Conservation (phyloP, 306 rosid genomes). For the Ochetophila trinervis region DNA sequence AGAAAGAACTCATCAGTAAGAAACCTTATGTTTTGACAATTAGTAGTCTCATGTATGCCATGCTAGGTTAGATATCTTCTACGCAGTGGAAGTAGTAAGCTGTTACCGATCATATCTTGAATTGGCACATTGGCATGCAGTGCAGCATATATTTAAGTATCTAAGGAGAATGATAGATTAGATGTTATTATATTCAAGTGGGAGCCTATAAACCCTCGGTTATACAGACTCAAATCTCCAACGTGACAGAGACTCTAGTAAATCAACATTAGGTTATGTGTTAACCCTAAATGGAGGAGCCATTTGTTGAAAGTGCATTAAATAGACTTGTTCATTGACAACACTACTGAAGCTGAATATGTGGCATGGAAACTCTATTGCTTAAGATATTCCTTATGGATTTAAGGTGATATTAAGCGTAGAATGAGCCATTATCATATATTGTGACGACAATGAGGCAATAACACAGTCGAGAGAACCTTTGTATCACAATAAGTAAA, state of each 20-base stretch:
- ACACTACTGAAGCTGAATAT: not conserved
- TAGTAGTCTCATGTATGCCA: not conserved
- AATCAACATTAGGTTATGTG: not conserved
- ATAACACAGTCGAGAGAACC: not conserved
- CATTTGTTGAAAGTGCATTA: not conserved
- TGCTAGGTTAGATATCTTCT: not conserved
- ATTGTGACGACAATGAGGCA: not conserved
- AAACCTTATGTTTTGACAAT: not conserved
- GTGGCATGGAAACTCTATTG: not conserved
- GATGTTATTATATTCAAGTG: not conserved
- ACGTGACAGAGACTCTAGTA: not conserved
- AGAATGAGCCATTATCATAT: not conserved
- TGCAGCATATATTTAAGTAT: not conserved
- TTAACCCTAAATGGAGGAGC: not conserved
- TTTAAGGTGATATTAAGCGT: not conserved
- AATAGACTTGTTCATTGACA: not conserved
- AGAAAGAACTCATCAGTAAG: not conserved
- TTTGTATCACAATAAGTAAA: not conserved
- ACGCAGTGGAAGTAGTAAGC: not conserved
- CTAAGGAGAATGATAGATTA: not conserved
- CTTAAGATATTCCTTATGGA: not conserved
- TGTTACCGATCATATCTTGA: not conserved
- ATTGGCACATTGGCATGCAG: not conserved
- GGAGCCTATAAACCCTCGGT: too few relatives aligned
- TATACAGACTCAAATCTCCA: too few relatives aligned